These are phyloP conservation scores for Nigrospora sphaerica DNA, from an alignment of 2,329 filamentous ascomycete genomes.

Conservation along the genomic window DNA sequence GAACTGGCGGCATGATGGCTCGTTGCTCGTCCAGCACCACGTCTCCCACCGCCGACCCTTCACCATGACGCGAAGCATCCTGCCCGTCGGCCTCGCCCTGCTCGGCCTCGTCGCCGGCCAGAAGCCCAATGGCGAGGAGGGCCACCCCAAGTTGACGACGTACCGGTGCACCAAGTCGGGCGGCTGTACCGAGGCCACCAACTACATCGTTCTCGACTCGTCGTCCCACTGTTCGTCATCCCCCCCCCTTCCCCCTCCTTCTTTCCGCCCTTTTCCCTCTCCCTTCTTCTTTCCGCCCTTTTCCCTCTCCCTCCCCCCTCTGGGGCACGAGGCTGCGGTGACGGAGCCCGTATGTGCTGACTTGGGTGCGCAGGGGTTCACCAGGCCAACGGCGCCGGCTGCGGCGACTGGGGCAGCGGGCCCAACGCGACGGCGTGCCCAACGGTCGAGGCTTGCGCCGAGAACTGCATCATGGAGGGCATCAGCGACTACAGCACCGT, in stretches of 20 bases:
- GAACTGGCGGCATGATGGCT: too few relatives aligned
- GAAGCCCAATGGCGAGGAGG: conserved; percentile 28
- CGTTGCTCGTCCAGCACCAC: too few relatives aligned
- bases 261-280: too few relatives aligned
- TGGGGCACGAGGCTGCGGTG: too few relatives aligned
- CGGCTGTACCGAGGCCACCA: conserved; percentile 40
- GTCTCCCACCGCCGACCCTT: too few relatives aligned
- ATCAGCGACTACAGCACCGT: conserved; percentile 34
- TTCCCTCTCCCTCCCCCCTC: too few relatives aligned
- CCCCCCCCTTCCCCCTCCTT: too few relatives aligned
- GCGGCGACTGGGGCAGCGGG: conserved; percentile 23
- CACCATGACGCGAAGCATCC: conserved; percentile 16
- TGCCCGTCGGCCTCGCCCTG: conserved; percentile 16
- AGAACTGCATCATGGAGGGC: conserved; percentile 47
- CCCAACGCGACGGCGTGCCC: conserved; percentile 37
- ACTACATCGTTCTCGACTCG: conserved; percentile 42
- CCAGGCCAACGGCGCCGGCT: conserved; percentile 24
- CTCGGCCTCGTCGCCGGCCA: conserved; percentile 24
- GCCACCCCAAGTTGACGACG: conserved; percentile 39
- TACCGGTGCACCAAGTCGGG: conserved; percentile 40
- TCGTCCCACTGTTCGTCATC: conserved; percentile 23
- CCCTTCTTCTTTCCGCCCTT: too few relatives aligned
- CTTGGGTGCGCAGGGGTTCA: conserved; percentile 22
- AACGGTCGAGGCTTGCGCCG: conserved; percentile 38
- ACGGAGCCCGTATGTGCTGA: too few relatives aligned